These are phyloP conservation scores for Colletotrichum lindemuthianum DNA, from an alignment of 2,329 filamentous ascomycete species.

Conservation along the genomic window DNA sequence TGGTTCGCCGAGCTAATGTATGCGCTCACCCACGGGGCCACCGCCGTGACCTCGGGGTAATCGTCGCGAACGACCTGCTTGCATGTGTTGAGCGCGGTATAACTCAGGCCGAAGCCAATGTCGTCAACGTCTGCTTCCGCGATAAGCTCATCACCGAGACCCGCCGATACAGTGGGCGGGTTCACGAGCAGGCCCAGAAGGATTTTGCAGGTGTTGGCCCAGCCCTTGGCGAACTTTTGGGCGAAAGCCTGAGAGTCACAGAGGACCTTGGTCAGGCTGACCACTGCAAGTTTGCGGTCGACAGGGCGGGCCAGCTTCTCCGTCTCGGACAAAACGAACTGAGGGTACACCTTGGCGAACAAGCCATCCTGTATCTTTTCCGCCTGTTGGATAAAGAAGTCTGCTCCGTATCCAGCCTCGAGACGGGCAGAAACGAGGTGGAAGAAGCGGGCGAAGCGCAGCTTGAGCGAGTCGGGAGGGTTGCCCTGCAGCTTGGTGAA, in stretches of 20 bases:
- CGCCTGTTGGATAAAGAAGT: slow-evolving; percentile 89
- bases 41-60: slow-evolving; percentile 85
- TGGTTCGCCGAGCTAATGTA: slow-evolving; percentile 83
- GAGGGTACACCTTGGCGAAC: slow-evolving; percentile 87
- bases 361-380: slow-evolving; percentile 82
- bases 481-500: slow-evolving; percentile 78
- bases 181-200: slow-evolving; percentile 90
- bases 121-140: slow-evolving; percentile 94
- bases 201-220: slow-evolving; percentile 90
- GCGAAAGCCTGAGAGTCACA: slow-evolving; percentile 88
- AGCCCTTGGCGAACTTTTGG: slow-evolving; percentile 84
- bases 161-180: slow-evolving; percentile 74
- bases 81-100: slow-evolving; percentile 93
- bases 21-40: slow-evolving; percentile 84
- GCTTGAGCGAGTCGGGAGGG: slow-evolving; percentile 80
- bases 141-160: slow-evolving; percentile 78
- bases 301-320: slow-evolving; percentile 87
- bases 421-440: slow-evolving; percentile 85
- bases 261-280: slow-evolving; percentile 92
- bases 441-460: slow-evolving; percentile 93
- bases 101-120: slow-evolving; percentile 92
- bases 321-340: slow-evolving; percentile 87
- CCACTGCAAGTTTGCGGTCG: slow-evolving; percentile 92
- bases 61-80: slow-evolving; percentile 79
- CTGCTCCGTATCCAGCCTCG: slow-evolving; percentile 85